Evolutionary conservation across 139 green algal species (phyloP).

Genomic region (Dunaliella primolecta): DNA sequence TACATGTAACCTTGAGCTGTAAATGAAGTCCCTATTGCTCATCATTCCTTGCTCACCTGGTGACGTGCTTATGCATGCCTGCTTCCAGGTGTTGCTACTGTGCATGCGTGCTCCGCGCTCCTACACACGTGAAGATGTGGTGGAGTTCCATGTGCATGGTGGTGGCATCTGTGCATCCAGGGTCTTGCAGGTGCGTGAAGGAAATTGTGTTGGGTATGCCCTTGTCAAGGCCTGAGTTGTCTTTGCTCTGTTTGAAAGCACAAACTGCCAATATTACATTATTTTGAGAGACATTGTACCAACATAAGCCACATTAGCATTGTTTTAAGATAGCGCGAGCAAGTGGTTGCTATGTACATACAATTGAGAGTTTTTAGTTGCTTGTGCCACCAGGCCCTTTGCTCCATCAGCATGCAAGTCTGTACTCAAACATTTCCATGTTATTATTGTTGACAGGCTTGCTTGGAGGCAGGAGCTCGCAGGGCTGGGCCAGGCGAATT

Average conservation of each 20-base stretch:
- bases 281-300: no score
- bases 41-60: not conserved
- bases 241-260: not conserved
- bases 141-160: conserved; percentile 94
- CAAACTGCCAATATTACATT: no score
- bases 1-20: not conserved
- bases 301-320: no score
- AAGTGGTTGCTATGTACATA: no score
- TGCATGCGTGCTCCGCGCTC: conserved; percentile 79
- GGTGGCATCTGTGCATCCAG: conserved; percentile 75
- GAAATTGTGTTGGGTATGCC: not conserved
- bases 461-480: conserved; percentile 72
- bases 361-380: not conserved
- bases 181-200: conserved; percentile 53
- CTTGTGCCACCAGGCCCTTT: not conserved
- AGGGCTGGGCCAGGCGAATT: conserved; percentile 89
- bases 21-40: not conserved
- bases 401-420: not conserved
- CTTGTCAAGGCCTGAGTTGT: not conserved
- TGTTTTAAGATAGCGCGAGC: no score
- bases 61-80: not conserved
- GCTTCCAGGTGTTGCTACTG: conserved; percentile 60
- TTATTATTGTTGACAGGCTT: conserved; percentile 21
- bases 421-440: not conserved
- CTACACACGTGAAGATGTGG: conserved; percentile 95